Conservation (phyloP, 2,329 filamentous ascomycete genomes). For the Cercospora sp. region DNA sequence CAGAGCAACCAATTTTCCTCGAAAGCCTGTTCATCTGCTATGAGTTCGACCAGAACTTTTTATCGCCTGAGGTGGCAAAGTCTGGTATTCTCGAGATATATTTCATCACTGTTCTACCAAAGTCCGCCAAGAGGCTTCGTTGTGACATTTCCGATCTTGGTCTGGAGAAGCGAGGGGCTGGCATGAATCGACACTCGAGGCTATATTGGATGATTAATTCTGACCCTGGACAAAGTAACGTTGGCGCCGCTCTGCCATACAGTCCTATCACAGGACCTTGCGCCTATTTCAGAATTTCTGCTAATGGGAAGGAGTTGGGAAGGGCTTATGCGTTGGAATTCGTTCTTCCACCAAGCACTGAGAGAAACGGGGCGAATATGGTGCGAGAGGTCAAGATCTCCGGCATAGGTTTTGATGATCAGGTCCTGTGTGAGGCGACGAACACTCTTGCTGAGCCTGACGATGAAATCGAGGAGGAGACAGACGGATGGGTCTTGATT, state of each 20-base stretch:
- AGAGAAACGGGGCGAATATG: neutral
- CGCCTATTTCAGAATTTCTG: neutral
- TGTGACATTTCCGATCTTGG: neutral
- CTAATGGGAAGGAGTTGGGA: neutral
- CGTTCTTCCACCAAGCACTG: neutral
- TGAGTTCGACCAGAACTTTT: neutral
- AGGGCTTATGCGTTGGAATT: slow-evolving; percentile 12
- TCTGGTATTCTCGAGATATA: slow-evolving; percentile 1
- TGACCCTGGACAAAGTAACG: neutral
- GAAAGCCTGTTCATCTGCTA: neutral
- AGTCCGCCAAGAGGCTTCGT: neutral
- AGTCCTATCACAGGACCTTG: slow-evolving; percentile 7
- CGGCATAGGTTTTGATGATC: slow-evolving; percentile 4
- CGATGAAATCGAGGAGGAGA: neutral
- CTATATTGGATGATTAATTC: neutral
- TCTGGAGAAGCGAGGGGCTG: slow-evolving; percentile 1
- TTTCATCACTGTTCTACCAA: neutral
- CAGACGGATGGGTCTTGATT: slow-evolving; percentile 3
- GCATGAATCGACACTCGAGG: neutral
- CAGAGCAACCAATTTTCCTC: neutral
- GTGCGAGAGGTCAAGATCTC: neutral
- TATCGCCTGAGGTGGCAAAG: neutral
- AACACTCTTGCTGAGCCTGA: neutral
- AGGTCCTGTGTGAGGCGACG: neutral
- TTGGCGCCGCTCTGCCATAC: neutral